Base-by-base conservation (phyloP, 2,329 filamentous ascomycete species). In the Onygenales sp. region DNA sequence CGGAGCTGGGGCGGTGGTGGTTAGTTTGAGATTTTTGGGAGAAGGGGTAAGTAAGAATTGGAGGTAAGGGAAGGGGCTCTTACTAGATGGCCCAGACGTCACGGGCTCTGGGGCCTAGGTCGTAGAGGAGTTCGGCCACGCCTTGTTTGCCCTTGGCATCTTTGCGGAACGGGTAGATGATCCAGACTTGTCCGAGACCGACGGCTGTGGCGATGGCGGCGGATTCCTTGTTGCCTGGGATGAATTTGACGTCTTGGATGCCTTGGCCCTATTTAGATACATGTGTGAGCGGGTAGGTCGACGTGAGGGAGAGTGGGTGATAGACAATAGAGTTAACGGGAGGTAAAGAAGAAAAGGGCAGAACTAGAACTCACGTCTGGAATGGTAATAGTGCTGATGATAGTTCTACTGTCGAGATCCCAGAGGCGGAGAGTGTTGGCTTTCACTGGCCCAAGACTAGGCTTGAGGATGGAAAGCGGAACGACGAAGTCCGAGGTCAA, bases 201-300 rank as follows among this genome's bases (percentile, higher is more conserved):
- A 84, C 80, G 13, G 82, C 80, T 10, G 80, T 82, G 7, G 81
- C 80, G 27, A 84, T 69, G 9, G 80, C 81, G 35, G 80, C 81
- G 36, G 70, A 71, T 57, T 84, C 80, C 6, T 69, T 62, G 70
- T 84, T 79, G 7, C 78, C 77, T 1, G 81, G 81, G 57, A 84
- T 84, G 68, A 83, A 83, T 65, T 84, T 84, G 61, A 84, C 78
- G 57, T 84, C 81, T 61, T 84, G 80, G 50, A 84, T 83, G 56
- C 81, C 81, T 42, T 74, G 72, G 38, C 79, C 78, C 68, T 72
- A n/a, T 39, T 39, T 27, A 27, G 21, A 27, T 27, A 27, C 21
- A 27, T 27, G 21, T 27, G 21, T 27, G 33, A 7, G 36, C 13
- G 36, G 9, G 36, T 39, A 10, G 13, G 13, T 39, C 9, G 9